Conservation (phyloP, 495 filamentous ascomycete species). For the Tetracladium marchalianum region DNA sequence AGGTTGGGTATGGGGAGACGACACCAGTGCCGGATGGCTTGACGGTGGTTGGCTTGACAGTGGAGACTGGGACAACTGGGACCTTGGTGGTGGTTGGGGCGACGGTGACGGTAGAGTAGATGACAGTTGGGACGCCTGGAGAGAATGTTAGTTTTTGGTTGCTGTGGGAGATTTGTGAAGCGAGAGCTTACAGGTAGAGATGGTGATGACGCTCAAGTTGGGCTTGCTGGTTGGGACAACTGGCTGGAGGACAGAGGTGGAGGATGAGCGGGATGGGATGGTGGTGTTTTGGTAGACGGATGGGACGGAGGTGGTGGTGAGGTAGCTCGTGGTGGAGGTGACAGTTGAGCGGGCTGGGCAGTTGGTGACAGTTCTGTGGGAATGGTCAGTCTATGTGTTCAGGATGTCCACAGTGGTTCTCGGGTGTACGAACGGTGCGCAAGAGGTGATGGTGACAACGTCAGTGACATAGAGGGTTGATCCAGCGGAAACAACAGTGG, state of each 20-base stretch:
- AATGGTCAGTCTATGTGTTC: not conserved
- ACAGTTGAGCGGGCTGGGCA: slow-evolving; percentile 39
- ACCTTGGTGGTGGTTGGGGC: slow-evolving; percentile 17
- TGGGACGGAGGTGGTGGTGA: slow-evolving; percentile 6
- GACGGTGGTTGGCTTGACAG: slow-evolving; percentile 10
- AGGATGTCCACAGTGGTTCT: not conserved
- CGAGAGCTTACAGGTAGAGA: slow-evolving; percentile 25
- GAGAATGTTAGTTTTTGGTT: slow-evolving; percentile 20
- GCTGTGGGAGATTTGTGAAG: slow-evolving; percentile 20
- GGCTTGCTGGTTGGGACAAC: slow-evolving; percentile 1
- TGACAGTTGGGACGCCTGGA: slow-evolving; percentile 42
- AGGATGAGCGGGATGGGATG: not conserved
- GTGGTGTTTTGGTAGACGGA: not conserved
- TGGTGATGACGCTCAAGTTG: slow-evolving; percentile 28
- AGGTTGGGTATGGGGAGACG: slow-evolving; percentile 15
- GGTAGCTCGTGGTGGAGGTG: slow-evolving; percentile 23
- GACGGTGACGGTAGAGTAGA: slow-evolving; percentile 39
- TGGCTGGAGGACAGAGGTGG: not conserved
- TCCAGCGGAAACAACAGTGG: slow-evolving; percentile 32
- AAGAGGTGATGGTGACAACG: slow-evolving; percentile 45
- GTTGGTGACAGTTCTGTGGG: slow-evolving; percentile 29
- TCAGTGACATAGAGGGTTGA: slow-evolving; percentile 47
- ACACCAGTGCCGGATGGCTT: slow-evolving; percentile 18
- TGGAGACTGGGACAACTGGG: slow-evolving; percentile 13
- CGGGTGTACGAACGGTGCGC: slow-evolving; percentile 15